Percentiles rank a stretch among this genome's conserved stretches.
Evolutionary conservation across 139 green algal species (phyloP).

Genomic region (Desmodesmus armatus): DNA sequence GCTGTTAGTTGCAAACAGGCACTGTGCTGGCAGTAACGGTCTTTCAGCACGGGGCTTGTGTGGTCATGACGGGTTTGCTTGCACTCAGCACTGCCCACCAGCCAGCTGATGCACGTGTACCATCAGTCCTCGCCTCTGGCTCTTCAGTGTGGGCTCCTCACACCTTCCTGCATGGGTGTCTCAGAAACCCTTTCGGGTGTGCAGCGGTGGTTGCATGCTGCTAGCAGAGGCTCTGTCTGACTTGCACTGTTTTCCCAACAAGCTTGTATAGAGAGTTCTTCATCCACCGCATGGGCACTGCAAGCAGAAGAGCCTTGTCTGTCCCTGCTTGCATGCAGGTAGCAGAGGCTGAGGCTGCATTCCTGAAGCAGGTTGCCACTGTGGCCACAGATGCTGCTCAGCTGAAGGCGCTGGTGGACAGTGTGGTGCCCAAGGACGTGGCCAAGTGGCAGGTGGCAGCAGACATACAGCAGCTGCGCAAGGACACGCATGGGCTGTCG

Average conservation of each 20-base stretch:
- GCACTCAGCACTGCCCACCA: too few species aligned
- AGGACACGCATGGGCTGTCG: neutral
- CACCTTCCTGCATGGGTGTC: too few species aligned
- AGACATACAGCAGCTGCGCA: neutral
- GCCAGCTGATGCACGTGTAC: too few species aligned
- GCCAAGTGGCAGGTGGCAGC: neutral
- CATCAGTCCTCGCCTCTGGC: too few species aligned
- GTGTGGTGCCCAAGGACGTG: slow-evolving; percentile 1
- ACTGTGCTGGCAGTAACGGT: too few species aligned
- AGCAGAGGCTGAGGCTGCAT: slow-evolving; percentile 40
- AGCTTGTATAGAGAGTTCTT: neutral
- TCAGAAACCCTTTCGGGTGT: too few species aligned
- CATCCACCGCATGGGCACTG: neutral
- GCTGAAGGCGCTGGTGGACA: neutral
- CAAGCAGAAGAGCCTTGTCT: neutral
- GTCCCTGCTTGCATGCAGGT: slow-evolving; percentile 18
- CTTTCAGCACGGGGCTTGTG: too few species aligned
- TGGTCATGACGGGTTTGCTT: too few species aligned
- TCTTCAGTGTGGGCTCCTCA: too few species aligned
- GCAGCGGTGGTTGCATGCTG: too few species aligned
- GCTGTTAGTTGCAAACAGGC: too few species aligned
- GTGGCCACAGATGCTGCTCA: slow-evolving; percentile 9
- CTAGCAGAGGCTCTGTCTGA: too few species aligned
- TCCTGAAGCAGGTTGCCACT: slow-evolving; percentile 25
- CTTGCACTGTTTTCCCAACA: neutral